These are phyloP conservation scores for Malus asiatica DNA, from an alignment of 306 rosid genomes.

Conservation along the genomic window DNA sequence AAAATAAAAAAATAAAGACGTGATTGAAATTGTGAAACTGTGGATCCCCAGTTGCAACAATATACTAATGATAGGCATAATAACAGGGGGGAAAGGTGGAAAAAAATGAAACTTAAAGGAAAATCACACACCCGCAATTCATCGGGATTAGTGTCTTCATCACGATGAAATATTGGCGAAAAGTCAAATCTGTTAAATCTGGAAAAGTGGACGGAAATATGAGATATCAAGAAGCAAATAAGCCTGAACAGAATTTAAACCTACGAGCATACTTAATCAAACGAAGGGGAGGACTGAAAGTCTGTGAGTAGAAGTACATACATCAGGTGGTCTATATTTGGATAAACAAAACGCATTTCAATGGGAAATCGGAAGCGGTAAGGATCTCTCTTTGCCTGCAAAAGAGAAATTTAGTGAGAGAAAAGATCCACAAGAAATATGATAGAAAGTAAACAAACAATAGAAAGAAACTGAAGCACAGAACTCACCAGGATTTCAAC, in stretches of 20 bases:
- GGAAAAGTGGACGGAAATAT: constrained; percentile 32
- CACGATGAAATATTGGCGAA: constrained; percentile 82
- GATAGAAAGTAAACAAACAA: background rate
- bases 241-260: constrained; percentile 11
- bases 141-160: constrained; percentile 63
- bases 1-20: background rate
- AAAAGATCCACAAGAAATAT: background rate
- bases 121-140: constrained; percentile 71
- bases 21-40: background rate
- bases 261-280: constrained; percentile 3
- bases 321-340: constrained; percentile 93
- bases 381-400: constrained; percentile 95
- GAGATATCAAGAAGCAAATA: constrained; percentile 14
- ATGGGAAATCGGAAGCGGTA: constrained; percentile 93
- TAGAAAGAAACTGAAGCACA: background rate
- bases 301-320: constrained; percentile 26
- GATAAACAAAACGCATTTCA: constrained; percentile 82
- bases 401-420: background rate
- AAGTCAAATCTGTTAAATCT: constrained; percentile 87
- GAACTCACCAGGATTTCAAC: constrained; percentile 86
- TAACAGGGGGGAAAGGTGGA: background rate
- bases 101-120: constrained; percentile 8
- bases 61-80: background rate
- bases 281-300: background rate
- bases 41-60: background rate